Percentiles rank a stretch among this genome's conserved stretches.
These are phyloP conservation scores for Phytopythium litorale DNA, from an alignment of 352 stramenopile species.

Conservation along the genomic window DNA sequence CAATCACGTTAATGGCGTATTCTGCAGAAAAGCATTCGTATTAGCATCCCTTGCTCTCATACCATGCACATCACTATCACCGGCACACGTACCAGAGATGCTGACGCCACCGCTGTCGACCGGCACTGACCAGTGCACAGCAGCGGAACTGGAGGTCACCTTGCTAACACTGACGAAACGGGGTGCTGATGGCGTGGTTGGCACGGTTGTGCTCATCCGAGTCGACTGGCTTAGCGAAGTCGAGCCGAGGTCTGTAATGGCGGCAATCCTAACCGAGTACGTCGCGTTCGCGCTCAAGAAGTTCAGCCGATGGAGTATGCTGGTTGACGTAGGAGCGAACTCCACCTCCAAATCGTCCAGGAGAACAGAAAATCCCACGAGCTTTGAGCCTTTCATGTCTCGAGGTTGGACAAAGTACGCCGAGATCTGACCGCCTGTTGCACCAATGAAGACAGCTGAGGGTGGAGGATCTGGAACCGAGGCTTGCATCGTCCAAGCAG, in stretches of 20 bases:
- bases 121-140: slow-evolving; percentile 32
- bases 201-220: slow-evolving; percentile 21
- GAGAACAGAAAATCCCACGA: slow-evolving; percentile 41
- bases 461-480: slow-evolving; percentile 36
- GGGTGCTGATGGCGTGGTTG: slow-evolving; percentile 29
- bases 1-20: slow-evolving; percentile 19
- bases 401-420: slow-evolving; percentile 38
- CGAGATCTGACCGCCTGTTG: slow-evolving; percentile 41
- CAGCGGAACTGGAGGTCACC: slow-evolving; percentile 32
- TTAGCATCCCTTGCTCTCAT: neutral
- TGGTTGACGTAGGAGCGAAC: slow-evolving; percentile 17
- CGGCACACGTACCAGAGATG: slow-evolving; percentile 30
- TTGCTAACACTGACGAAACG: slow-evolving; percentile 19
- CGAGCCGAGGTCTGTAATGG: slow-evolving; percentile 33
- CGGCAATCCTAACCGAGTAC: slow-evolving; percentile 34
- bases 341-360: slow-evolving; percentile 17
- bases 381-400: slow-evolving; percentile 48
- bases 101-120: slow-evolving; percentile 35
- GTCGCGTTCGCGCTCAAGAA: slow-evolving; percentile 22
- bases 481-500: slow-evolving; percentile 20
- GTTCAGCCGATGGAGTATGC: slow-evolving; percentile 19
- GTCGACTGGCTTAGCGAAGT: slow-evolving; percentile 26
- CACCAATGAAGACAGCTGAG: slow-evolving; percentile 40
- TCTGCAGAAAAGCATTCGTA: slow-evolving; percentile 7
- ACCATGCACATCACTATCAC: neutral